Base-by-base conservation (phyloP, 169 alveolate genomes). In the Plasmodium reichenowi region DNA sequence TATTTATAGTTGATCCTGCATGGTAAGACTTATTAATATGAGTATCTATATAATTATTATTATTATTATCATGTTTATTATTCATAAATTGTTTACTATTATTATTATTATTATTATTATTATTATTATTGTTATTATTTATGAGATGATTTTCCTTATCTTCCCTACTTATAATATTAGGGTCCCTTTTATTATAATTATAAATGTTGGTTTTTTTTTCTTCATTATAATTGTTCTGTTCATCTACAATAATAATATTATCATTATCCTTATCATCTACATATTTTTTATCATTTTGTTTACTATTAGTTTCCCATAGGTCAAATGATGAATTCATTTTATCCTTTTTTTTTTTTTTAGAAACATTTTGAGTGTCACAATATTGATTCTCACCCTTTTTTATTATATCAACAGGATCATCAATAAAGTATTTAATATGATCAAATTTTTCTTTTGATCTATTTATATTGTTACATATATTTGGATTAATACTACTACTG, bases 301-400 rank as follows among this genome's bases (percentile, higher is more conserved):
- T 22, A 13, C 43, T 60, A 48, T 56, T 47, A 9, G 29, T 80
- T 47, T 68, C 90, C 90, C 90, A 80, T 13, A 80, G 26, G 15
- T 68, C 90, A 24, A 80, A 66, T 13, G 45, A 12, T 2, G 83
- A 26, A 24, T 68, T 56, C 43, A 32, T 32, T 32, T 32, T 32
- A 32, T 32, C 43, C 43, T 2, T 32, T 32, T 32, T 32, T 32
- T 32, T 32, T 32, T 32, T 32, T 32, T 32, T 32, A 32, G 43
- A 32, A 32, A 32, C 5, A 32, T 32, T 32, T 32, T 32, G 43
- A 32, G 43, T 32, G 43, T 32, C 43, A 32, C 43, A 3, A 32
- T 32, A 32, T 32, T 32, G 43, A 32, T 32, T 32, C 1, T 32
- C 43, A 32, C 6, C 43, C 4, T 32, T 32, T 32, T 0, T 32